Evolutionary conservation across 257 asterid genomes (phyloP), one percentile per base, ranked within the genome.

Genomic region (Verbena officinalis): DNA sequence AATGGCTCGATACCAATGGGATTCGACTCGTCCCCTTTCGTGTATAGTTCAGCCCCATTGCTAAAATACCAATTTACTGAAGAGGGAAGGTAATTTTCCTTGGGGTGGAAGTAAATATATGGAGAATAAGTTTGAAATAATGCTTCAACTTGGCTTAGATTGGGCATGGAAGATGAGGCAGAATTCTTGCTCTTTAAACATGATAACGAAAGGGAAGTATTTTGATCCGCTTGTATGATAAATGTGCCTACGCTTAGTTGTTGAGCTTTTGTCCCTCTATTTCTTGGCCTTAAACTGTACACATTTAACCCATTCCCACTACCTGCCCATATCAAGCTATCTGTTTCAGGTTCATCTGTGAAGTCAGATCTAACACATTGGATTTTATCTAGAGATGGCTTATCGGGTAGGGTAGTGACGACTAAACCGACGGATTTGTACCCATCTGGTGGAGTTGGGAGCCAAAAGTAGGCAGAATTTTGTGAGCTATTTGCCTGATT

Each of bases 31-130:
- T 81, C 73, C 7, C 86, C 95, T 34, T 67, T 78, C 16, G 70
- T 73, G 56, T 90, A 86, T 40, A 90, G 51, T 22, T 77, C 39
- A 1, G 83, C 85, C 21, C 96, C 96, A 22, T 78, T 86, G 54
- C 57, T 58, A 19, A 90, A 93, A 69, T 65, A 88, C 99, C 99
- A 90, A 24, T 90, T 84, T 5, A 90, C 92, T 0, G 97, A 88
- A 7, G 89, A 73, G 3, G 99, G 96, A 4, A 83, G 72, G 81
- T 84, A 82, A 8, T 1, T 78, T 67, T 94, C 97, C 15, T 79
- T 58, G 4, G 96, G 86, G 59, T 90, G 97, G 8, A 90, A 77
- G 83, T 83, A 88, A 15, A 94, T 75, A 19, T 52, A 53, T 2
- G 99, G 97, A 1, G 96, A 77, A 24, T 90, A 90, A 23, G 83